Conservation (phyloP, 371 early-diverging fungal species). For the Smittium culicis region DNA sequence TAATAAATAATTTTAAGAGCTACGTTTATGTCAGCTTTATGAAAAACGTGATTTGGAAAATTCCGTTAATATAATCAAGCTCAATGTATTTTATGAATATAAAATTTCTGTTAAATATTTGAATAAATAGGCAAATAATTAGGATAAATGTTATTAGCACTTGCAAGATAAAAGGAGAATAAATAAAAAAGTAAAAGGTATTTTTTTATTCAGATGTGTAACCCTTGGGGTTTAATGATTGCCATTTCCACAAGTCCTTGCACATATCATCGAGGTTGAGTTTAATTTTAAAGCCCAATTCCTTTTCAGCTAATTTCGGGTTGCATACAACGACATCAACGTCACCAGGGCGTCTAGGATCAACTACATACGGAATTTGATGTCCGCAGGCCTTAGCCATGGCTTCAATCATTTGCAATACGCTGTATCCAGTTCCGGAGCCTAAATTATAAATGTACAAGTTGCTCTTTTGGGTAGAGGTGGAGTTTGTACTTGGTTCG, state of each 20-base stretch:
- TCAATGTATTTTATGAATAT: too few species aligned
- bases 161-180: too few species aligned
- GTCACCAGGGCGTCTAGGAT: slow-evolving; percentile 62
- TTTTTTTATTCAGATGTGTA: too few species aligned
- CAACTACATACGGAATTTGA: slow-evolving; percentile 45
- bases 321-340: slow-evolving; percentile 65
- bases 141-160: too few species aligned
- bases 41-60: too few species aligned
- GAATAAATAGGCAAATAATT: too few species aligned
- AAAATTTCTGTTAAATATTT: too few species aligned
- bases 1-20: too few species aligned
- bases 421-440: slow-evolving; percentile 67
- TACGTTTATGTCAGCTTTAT: too few species aligned
- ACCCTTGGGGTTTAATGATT: slow-evolving; percentile 55
- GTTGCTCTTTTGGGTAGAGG: slow-evolving; percentile 26
- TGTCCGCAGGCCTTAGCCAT: slow-evolving; percentile 54
- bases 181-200: too few species aligned
- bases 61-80: too few species aligned
- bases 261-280: slow-evolving; percentile 58
- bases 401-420: slow-evolving; percentile 65
- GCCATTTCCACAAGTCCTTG: slow-evolving; percentile 73
- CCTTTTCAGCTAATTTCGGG: slow-evolving; percentile 48
- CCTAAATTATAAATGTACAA: slow-evolving; percentile 63
- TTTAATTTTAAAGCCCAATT: slow-evolving; percentile 59
- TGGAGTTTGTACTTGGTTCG: neutral